Evolutionary conservation across 257 asterid species (phyloP).

Genomic region (Asclepias syriaca): DNA sequence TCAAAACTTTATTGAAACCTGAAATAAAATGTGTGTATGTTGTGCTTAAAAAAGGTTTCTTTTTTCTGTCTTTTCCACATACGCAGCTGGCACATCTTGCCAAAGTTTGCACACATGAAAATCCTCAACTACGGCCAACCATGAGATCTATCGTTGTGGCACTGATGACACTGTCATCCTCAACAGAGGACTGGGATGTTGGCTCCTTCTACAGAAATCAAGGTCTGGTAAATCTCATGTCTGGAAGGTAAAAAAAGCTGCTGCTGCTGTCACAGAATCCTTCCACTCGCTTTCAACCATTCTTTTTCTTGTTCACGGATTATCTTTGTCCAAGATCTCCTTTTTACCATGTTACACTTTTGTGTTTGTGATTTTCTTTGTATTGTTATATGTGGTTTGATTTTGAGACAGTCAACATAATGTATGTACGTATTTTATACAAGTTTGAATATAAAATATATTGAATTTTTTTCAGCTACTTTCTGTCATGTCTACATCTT

Average conservation of each 20-base stretch:
- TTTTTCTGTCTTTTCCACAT: neutral
- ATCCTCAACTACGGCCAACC: conserved; percentile 75
- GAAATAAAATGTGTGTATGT: neutral
- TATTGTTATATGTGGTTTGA: too few relatives aligned
- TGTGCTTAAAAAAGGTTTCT: neutral
- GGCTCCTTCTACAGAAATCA: conserved; percentile 75
- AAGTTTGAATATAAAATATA: too few relatives aligned
- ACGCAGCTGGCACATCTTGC: conserved; percentile 79
- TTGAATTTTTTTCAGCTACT: too few relatives aligned
- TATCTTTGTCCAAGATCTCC: neutral
- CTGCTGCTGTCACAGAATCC: neutral
- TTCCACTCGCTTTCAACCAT: neutral
- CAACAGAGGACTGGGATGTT: conserved; percentile 88
- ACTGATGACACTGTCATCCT: conserved; percentile 77
- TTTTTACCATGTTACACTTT: too few relatives aligned
- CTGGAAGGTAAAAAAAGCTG: conserved; percentile 50
- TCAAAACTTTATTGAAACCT: neutral
- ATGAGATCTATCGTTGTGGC: conserved; percentile 93
- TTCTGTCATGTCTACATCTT: too few relatives aligned
- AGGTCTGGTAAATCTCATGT: conserved; percentile 59
- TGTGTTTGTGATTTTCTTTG: too few relatives aligned
- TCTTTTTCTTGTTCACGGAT: conserved; percentile 1
- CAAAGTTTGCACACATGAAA: conserved; percentile 79
- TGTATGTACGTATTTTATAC: too few relatives aligned
- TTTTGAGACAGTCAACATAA: too few relatives aligned